phyloP scores from a whole-genome alignment of 2,329 filamentous ascomycete genomes.

The Akanthomyces dipterigenus region DNA sequence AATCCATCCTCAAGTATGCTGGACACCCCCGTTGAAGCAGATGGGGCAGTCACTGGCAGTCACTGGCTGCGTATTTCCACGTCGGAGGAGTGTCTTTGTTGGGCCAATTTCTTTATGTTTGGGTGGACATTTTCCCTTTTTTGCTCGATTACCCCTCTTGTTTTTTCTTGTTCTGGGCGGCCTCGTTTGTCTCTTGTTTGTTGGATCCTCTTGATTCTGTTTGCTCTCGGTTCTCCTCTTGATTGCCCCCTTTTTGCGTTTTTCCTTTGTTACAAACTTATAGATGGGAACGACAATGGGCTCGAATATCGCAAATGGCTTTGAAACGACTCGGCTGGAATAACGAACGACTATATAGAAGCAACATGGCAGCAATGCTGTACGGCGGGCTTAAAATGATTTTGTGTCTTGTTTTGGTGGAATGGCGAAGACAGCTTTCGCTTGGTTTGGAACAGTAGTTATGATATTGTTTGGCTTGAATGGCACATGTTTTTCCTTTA shows the following conservation, averaged over 20 bases:
- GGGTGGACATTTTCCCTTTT: background rate
- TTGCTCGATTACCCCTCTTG: background rate
- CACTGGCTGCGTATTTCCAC: background rate
- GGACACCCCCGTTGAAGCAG: background rate
- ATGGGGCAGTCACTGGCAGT: background rate
- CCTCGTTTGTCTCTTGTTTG: no score
- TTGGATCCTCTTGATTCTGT: no score
- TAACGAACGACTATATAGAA: background rate
- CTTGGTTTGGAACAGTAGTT: background rate
- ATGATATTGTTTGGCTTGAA: no score
- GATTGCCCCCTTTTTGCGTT: background rate
- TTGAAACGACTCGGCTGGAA: background rate
- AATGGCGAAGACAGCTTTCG: background rate
- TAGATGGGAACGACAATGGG: background rate
- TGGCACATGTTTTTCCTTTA: no score
- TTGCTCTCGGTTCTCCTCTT: no score
- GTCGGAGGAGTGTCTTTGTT: background rate
- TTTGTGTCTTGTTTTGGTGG: background rate
- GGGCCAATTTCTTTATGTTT: background rate
- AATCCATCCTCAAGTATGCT: no score
- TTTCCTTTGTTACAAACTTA: background rate
- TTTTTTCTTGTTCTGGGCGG: background rate
- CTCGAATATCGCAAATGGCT: background rate
- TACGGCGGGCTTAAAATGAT: background rate
- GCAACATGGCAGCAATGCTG: background rate